Percentiles rank a stretch among this genome's conserved stretches.
phyloP scores from a whole-genome alignment of 495 filamentous ascomycete species.

The Hapsidospora chrysogenum region DNA sequence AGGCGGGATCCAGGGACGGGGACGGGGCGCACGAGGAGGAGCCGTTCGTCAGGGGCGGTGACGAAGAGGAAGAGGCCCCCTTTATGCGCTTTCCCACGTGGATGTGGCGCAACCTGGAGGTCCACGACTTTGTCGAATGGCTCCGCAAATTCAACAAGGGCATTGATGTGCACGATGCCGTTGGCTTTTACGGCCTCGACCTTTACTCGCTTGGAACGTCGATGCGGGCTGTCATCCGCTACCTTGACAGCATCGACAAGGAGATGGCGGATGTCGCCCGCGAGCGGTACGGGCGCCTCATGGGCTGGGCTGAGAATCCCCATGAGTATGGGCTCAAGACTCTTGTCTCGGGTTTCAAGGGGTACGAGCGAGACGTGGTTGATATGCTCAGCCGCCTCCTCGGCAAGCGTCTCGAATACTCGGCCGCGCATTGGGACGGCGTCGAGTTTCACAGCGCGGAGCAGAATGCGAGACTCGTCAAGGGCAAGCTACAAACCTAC shows the following conservation, averaged over 20 bases:
- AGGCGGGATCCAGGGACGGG: slow-evolving; percentile 5
- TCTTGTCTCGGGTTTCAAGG: slow-evolving; percentile 22
- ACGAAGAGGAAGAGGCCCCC: slow-evolving; percentile 13
- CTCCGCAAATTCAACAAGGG: slow-evolving; percentile 27
- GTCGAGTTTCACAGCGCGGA: slow-evolving; percentile 36
- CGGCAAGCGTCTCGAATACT: slow-evolving; percentile 26
- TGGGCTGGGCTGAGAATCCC: slow-evolving; percentile 36
- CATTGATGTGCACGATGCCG: slow-evolving; percentile 15
- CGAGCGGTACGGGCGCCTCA: slow-evolving; percentile 27
- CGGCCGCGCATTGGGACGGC: slow-evolving; percentile 15
- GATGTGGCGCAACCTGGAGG: slow-evolving; percentile 46
- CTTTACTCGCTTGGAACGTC: slow-evolving; percentile 37
- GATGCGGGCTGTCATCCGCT: slow-evolving; percentile 33
- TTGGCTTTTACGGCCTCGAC: slow-evolving; percentile 38
- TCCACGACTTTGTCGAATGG: slow-evolving; percentile 42
- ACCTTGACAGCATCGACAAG: slow-evolving; percentile 32
- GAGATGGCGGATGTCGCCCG: slow-evolving; percentile 27
- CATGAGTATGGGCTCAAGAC: slow-evolving; percentile 32
- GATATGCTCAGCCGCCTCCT: slow-evolving; percentile 29
- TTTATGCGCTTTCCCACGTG: slow-evolving; percentile 42
- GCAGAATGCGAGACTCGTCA: slow-evolving; percentile 38
- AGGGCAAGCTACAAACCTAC: slow-evolving; percentile 9
- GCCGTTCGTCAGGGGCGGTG: slow-evolving; percentile 7
- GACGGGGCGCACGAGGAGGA: slow-evolving; percentile 8
- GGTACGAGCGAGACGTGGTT: slow-evolving; percentile 33